phyloP scores from a whole-genome alignment of 345 rosid genomes.

The Euclidium syriacum region DNA sequence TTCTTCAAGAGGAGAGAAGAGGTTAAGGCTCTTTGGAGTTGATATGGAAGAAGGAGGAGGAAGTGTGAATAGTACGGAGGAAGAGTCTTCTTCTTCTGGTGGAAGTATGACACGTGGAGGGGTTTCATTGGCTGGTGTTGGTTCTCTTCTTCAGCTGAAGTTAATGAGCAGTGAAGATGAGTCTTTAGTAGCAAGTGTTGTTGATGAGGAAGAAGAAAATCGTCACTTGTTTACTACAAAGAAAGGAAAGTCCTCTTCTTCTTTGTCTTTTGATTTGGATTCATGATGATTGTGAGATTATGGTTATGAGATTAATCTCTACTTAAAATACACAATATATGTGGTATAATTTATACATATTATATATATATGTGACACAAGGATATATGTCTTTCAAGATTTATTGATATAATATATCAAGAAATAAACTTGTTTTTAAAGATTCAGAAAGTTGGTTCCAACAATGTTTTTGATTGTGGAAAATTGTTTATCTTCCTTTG shows the following conservation, averaged over 20 bases:
- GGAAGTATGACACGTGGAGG: constrained; percentile 25
- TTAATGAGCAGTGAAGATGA: constrained; percentile 29
- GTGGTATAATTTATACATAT: constrained; percentile 17
- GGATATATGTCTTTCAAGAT: constrained; percentile 9
- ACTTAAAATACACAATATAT: constrained; percentile 7
- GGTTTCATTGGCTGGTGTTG: constrained; percentile 19
- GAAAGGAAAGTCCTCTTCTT: constrained; percentile 61
- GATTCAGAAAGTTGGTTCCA: not conserved
- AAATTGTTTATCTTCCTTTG: too few species aligned
- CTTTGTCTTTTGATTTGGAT: constrained; percentile 62
- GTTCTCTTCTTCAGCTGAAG: constrained; percentile 30
- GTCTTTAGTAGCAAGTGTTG: constrained; percentile 23
- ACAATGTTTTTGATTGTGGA: not conserved
- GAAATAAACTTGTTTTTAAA: not conserved
- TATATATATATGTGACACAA: constrained; percentile 11
- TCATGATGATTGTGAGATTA: constrained; percentile 6
- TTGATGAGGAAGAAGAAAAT: constrained; percentile 19
- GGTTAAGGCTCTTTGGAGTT: constrained; percentile 64
- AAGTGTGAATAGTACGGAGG: constrained; percentile 24
- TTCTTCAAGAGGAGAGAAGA: constrained; percentile 33
- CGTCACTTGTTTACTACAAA: constrained; percentile 24
- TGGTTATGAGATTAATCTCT: not conserved
- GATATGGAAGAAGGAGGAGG: constrained; percentile 65
- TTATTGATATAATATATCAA: constrained; percentile 20
- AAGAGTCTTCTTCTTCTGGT: constrained; percentile 29